Conservation (phyloP, 169 alveolate genomes). For the Plasmodium inui region DNA sequence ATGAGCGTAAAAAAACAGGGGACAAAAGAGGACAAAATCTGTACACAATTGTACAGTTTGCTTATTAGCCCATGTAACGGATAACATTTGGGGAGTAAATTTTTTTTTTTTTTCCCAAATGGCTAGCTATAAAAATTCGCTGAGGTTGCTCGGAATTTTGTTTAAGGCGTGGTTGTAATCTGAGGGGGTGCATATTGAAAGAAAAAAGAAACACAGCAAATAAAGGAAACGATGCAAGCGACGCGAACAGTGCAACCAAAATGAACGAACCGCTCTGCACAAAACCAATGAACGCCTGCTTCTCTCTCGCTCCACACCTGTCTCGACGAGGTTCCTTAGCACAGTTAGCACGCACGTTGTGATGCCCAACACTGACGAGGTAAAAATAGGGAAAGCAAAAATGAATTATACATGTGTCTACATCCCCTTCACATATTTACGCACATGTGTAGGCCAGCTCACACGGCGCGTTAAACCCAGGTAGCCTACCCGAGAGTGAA, state of each 20-base stretch:
- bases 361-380: constrained; percentile 9
- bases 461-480: neutral
- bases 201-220: neutral
- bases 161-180: constrained; percentile 42
- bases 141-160: constrained; percentile 30
- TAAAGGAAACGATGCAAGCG: no score
- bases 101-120: neutral
- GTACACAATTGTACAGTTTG: neutral
- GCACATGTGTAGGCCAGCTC: neutral
- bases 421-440: neutral
- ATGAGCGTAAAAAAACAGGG: neutral
- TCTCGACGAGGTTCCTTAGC: constrained; percentile 33
- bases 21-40: neutral
- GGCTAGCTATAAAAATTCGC: constrained; percentile 23
- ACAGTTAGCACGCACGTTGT: constrained; percentile 4
- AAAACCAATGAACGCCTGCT: no score
- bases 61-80: neutral
- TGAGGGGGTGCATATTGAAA: neutral
- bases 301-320: neutral
- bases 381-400: neutral
- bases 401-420: neutral
- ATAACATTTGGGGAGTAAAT: neutral
- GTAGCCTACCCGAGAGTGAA: constrained; percentile 25
- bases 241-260: neutral
- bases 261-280: neutral